A percentile compares a stretch with the other conserved stretches of the same genome.
These are phyloP conservation scores for Metschnikowia lunata DNA, from an alignment of 805 yeast species.

Conservation along the genomic window DNA sequence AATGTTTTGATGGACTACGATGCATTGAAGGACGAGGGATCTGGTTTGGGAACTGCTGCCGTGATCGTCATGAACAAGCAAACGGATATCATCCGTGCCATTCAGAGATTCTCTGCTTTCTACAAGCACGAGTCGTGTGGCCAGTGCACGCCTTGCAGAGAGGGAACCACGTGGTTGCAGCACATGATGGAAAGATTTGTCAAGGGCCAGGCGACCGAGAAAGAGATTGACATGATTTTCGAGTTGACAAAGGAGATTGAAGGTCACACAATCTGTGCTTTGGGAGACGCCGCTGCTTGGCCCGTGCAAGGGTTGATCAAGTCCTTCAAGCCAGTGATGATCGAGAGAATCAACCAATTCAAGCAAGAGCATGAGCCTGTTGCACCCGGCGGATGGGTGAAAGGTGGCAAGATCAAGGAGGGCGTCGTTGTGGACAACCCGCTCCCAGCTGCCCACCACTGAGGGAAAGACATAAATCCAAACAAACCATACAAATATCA, in stretches of 20 bases:
- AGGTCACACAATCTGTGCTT: slow-evolving; percentile 89
- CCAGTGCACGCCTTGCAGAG: slow-evolving; percentile 93
- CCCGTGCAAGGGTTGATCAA: slow-evolving; percentile 86
- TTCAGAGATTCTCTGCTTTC: slow-evolving; percentile 78
- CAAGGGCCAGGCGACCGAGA: slow-evolving; percentile 72
- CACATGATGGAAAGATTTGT: slow-evolving; percentile 82
- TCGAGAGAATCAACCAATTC: slow-evolving; percentile 67
- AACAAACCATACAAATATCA: background rate
- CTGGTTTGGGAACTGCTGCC: slow-evolving; percentile 90
- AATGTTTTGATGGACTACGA: slow-evolving; percentile 82
- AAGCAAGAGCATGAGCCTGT: slow-evolving; percentile 46
- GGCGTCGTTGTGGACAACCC: slow-evolving; percentile 66
- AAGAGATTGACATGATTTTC: slow-evolving; percentile 78
- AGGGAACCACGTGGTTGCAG: slow-evolving; percentile 83
- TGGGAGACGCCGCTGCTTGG: slow-evolving; percentile 94
- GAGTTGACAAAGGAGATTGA: slow-evolving; percentile 85
- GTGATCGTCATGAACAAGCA: slow-evolving; percentile 87
- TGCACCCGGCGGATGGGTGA: slow-evolving; percentile 75
- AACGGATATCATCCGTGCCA: slow-evolving; percentile 80
- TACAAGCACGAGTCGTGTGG: slow-evolving; percentile 93
- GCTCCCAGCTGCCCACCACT: slow-evolving; percentile 41
- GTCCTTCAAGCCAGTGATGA: slow-evolving; percentile 78
- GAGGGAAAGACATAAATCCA: background rate
- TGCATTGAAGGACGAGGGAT: slow-evolving; percentile 77
- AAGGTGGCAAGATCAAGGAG: slow-evolving; percentile 50